A percentile compares a stretch with the other conserved stretches of the same genome.
These are phyloP conservation scores for Orbilia blumenaviensis DNA, from an alignment of 2,329 filamentous ascomycete genomes.

Conservation along the genomic window DNA sequence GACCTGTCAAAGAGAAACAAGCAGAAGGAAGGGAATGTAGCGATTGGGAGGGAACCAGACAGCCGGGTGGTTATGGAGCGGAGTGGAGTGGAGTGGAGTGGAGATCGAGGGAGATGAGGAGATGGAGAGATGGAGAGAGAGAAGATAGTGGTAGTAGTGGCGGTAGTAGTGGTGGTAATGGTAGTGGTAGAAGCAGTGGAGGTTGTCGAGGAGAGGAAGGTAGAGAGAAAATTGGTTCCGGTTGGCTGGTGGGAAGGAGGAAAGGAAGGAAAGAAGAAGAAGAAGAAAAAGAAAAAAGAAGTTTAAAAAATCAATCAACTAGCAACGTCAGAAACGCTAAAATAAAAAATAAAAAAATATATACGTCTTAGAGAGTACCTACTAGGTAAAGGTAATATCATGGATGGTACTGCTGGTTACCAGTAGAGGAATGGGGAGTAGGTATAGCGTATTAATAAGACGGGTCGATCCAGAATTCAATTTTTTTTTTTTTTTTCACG, in stretches of 20 bases:
- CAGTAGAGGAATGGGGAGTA: too few species aligned
- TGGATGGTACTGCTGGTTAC: too few species aligned
- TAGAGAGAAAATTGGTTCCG: too few species aligned
- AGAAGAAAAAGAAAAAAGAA: too few species aligned
- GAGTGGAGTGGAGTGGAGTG: neutral
- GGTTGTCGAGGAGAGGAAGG: neutral
- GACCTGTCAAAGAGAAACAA: neutral
- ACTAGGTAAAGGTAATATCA: too few species aligned
- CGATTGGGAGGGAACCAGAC: slow-evolving; percentile 38
- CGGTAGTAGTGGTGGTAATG: slow-evolving; percentile 1
- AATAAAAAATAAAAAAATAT: too few species aligned
- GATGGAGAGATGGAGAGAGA: neutral
- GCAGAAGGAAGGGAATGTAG: slow-evolving; percentile 14
- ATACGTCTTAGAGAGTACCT: too few species aligned
- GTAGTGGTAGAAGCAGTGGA: slow-evolving; percentile 1
- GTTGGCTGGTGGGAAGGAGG: too few species aligned
- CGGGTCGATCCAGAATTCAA: too few species aligned
- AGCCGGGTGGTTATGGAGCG: neutral
- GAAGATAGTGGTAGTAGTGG: neutral
- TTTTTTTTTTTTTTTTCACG: too few species aligned
- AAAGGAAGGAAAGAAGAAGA: too few species aligned
- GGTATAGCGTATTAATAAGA: too few species aligned
- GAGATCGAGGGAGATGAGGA: neutral
- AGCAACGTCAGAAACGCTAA: slow-evolving; percentile 49
- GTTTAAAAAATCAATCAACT: slow-evolving; percentile 4